Evolutionary conservation across 2,329 filamentous ascomycete species (phyloP), one percentile per base, ranked within the genome.

Genomic region (Penicillium sp.): DNA sequence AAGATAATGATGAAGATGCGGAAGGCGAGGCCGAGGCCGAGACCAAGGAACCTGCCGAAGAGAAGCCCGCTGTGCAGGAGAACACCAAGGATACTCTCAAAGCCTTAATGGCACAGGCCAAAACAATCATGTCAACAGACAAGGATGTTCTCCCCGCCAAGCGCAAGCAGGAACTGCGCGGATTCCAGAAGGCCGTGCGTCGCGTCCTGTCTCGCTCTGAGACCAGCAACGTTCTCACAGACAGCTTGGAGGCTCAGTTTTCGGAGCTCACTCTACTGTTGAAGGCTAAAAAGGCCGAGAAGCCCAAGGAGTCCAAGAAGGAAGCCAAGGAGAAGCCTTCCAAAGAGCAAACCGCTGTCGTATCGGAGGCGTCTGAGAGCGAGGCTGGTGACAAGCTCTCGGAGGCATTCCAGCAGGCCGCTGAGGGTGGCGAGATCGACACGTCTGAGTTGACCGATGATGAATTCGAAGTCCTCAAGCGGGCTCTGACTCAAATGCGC

Each of bases 81-180:
- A 63, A 70, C 31, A 61, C 65, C 44, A 60, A 66, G 48, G 66
- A 70, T 41, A 70, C 67, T n/a, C 70, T 85, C 40, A 76, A 75
- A 53, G 62, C 62, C 5, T 69, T 86, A 17, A 68, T 79, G 35
- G 57, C 66, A 9, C 74, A 80, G 49, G 80, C 83, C 38, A 81
- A 83, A 61, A 62, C 59, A n/a, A 73, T 85, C 37, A 70, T 85
- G 45, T 70, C 74, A 7, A 73, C 67, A 41, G 63, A 77, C 43
- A 70, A 74, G 45, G 67, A 73, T 4, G 49, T 62, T 15, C 69
- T 89, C 21, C 76, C 77, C 20, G 86, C 79, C 38, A 84, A 83
- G 62, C 80, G 84, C 60, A 93, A 91, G 73, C 80, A 84, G 59
- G 77, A 83, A 38, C 74, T 94, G 38, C 84, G 88, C 35, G 70